phyloP scores from a whole-genome alignment of 192 early-diverging fungal species.

The Umbelopsis vinacea region DNA sequence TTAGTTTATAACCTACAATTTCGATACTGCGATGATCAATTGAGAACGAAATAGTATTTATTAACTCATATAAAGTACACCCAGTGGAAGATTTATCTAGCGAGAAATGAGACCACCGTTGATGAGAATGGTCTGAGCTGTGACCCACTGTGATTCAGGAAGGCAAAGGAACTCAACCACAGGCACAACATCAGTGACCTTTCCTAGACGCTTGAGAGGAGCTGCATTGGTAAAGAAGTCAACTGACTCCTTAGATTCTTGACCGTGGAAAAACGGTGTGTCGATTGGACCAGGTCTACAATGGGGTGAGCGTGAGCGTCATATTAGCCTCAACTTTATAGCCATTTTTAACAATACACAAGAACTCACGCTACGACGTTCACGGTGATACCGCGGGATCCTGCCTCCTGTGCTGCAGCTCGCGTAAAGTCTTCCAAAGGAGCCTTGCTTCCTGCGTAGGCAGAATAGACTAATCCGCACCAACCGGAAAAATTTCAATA shows the following conservation, averaged over 20 bases:
- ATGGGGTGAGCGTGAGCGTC: too few species aligned
- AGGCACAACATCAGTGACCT: slow-evolving; percentile 41
- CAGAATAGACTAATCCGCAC: slow-evolving; percentile 25
- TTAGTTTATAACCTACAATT: background rate
- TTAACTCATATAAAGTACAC: too few species aligned
- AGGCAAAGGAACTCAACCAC: slow-evolving; percentile 44
- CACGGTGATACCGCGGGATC: slow-evolving; percentile 43
- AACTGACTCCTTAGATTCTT: slow-evolving; percentile 40
- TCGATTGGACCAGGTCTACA: slow-evolving; percentile 38
- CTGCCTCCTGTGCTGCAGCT: slow-evolving; percentile 40
- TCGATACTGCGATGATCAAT: background rate
- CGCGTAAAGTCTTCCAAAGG: slow-evolving; percentile 40
- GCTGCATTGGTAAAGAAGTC: slow-evolving; percentile 25
- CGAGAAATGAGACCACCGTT: slow-evolving; percentile 42
- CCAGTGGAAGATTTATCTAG: slow-evolving; percentile 7
- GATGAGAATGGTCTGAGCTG: slow-evolving; percentile 44
- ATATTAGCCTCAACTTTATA: background rate
- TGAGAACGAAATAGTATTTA: background rate
- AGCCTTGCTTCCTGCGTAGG: slow-evolving; percentile 45
- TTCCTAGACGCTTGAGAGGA: slow-evolving; percentile 32
- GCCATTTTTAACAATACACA: too few species aligned
- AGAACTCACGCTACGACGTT: slow-evolving; percentile 37
- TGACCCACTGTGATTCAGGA: slow-evolving; percentile 42
- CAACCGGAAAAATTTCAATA: too few species aligned
- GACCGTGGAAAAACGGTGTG: slow-evolving; percentile 45